Conservation (phyloP, 2,329 filamentous ascomycete genomes). For the Venturiaceae sp. region DNA sequence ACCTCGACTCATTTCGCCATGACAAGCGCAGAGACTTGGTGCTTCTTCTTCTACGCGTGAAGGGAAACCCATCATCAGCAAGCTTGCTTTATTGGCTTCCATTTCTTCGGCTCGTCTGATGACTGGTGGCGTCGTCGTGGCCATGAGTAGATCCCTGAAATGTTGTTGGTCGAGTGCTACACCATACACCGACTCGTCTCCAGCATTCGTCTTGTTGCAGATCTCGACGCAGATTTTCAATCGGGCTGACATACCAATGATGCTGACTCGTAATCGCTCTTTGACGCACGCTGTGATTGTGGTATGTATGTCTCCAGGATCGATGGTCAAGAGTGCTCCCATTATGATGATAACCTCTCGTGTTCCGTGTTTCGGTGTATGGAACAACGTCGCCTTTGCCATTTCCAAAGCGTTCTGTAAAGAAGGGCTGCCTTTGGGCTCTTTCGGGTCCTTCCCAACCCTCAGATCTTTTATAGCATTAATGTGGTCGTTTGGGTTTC, state of each 20-base stretch:
- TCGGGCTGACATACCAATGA: slow-evolving; percentile 85
- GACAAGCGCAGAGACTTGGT: slow-evolving; percentile 79
- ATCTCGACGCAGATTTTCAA: slow-evolving; percentile 88
- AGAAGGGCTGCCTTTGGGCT: slow-evolving; percentile 40
- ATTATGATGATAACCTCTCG: slow-evolving; percentile 87
- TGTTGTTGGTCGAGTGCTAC: slow-evolving; percentile 82
- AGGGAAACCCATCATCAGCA: slow-evolving; percentile 98
- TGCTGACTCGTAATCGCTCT: slow-evolving; percentile 77
- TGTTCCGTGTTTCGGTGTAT: slow-evolving; percentile 88
- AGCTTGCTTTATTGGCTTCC: slow-evolving; percentile 35
- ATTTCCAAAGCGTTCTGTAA: slow-evolving; percentile 95
- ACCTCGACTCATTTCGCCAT: slow-evolving; percentile 69
- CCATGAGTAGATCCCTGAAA: slow-evolving; percentile 81
- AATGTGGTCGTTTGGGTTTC: slow-evolving; percentile 84
- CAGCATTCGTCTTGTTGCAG: slow-evolving; percentile 76
- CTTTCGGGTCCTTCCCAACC: slow-evolving; percentile 50
- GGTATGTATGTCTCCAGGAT: slow-evolving; percentile 90
- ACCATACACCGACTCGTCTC: slow-evolving; percentile 65
- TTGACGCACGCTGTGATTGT: slow-evolving; percentile 70
- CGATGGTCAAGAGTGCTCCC: slow-evolving; percentile 79
- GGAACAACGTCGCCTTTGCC: slow-evolving; percentile 83
- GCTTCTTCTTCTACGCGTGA: slow-evolving; percentile 67
- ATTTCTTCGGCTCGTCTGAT: slow-evolving; percentile 42
- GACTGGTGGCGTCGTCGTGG: slow-evolving; percentile 79
- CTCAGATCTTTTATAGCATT: slow-evolving; percentile 60